These are phyloP conservation scores for Sordaria brevicollis DNA, from an alignment of 495 filamentous ascomycete species.

Conservation along the genomic window DNA sequence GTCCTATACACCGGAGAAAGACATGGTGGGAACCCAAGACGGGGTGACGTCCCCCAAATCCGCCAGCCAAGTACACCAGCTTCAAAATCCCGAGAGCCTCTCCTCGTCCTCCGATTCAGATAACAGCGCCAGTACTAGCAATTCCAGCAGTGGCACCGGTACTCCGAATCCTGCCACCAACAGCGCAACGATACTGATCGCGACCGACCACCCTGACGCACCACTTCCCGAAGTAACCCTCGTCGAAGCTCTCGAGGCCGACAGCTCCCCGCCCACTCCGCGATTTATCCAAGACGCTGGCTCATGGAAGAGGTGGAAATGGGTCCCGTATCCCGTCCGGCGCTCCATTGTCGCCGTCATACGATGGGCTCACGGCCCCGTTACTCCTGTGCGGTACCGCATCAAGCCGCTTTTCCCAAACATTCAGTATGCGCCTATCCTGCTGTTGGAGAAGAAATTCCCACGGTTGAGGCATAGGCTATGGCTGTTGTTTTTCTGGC, in stretches of 20 bases:
- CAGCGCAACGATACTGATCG: slow-evolving; percentile 7
- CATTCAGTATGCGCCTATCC: slow-evolving; percentile 58
- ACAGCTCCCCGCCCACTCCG: slow-evolving; percentile 21
- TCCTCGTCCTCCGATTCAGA: background rate
- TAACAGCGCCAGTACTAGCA: background rate
- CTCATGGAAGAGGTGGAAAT: slow-evolving; percentile 29
- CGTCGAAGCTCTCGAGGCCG: slow-evolving; percentile 18
- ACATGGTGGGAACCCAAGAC: background rate
- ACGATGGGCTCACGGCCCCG: slow-evolving; percentile 63
- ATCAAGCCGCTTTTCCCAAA: slow-evolving; percentile 60
- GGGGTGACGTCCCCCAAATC: background rate
- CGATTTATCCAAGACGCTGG: slow-evolving; percentile 30
- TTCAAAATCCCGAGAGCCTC: background rate
- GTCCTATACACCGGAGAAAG: background rate
- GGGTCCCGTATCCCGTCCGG: slow-evolving; percentile 39
- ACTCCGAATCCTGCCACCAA: background rate
- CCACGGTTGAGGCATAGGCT: slow-evolving; percentile 55
- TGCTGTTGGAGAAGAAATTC: slow-evolving; percentile 48
- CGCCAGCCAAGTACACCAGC: background rate
- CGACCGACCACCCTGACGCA: slow-evolving; percentile 22
- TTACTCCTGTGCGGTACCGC: slow-evolving; percentile 49
- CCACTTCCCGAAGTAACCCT: slow-evolving; percentile 11
- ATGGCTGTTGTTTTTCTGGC: slow-evolving; percentile 47
- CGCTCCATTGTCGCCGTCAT: slow-evolving; percentile 31
- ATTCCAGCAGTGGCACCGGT: background rate